Evolutionary conservation across 441 rosid species (phyloP), one percentile per base, ranked within the genome.

Genomic region (Corymbia calophylla): DNA sequence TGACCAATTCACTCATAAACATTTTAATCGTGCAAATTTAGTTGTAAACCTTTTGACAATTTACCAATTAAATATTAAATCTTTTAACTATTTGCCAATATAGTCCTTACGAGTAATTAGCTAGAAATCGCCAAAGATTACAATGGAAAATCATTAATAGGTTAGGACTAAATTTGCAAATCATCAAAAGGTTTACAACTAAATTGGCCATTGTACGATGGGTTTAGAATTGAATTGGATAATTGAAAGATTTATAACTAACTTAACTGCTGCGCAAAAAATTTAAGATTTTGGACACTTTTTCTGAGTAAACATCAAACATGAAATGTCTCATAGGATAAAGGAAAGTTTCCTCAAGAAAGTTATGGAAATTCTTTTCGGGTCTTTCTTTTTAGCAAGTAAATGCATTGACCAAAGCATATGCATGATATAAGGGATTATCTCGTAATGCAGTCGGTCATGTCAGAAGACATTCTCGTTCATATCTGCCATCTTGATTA

Each of bases 81-180:
- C 62, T 23, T 58, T 58, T 58, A 58, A 58, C 25, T 27, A 58
- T 23, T 58, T 58, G 62, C 62, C 23, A 56, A 56, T 58, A 10
- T 58, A 58, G 62, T 9, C 62, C 23, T 58, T 9, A 12, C 3
- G 0, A 6, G 62, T 58, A 58, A 58, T 58, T 58, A 58, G 62
- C 29, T 0, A 1, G 10, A 58, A 23, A 23, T 58, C 0, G 1
- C 6, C 25, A 56, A 56, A 56, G 62, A 39, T 39, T 39, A 39
- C 44, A 39, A 39, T 39, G 44, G 44, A 39, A 39, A 39, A 39
- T 39, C 44, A 39, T 39, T 39, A 39, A 39, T 39, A 39, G 44
- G 44, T 39, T 39, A 39, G 44, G 44, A 39, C 44, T 39, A 39
- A 39, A 39, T 39, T 39, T 39, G 62, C 6, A 56, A 23, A 56